These are phyloP conservation scores for Colletotrichum truncatum DNA, from an alignment of 2,329 filamentous ascomycete genomes.

Conservation along the genomic window DNA sequence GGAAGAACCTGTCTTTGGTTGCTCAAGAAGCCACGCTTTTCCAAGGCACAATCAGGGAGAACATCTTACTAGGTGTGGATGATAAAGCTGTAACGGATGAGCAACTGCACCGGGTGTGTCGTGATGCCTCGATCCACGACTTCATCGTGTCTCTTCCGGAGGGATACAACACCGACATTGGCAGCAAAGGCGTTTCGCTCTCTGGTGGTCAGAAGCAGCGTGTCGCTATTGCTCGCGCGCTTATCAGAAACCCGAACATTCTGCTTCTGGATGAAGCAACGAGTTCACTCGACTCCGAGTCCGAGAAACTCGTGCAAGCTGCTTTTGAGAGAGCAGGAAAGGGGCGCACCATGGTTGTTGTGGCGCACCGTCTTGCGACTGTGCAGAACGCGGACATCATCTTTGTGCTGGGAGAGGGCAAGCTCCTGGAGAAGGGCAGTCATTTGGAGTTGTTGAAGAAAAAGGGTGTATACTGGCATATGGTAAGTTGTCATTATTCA, in stretches of 20 bases:
- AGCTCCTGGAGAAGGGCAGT: conserved; percentile 62
- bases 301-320: conserved; percentile 69
- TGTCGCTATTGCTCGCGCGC: conserved; percentile 73
- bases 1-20: conserved; percentile 73
- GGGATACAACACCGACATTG: conserved; percentile 74
- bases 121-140: conserved; percentile 74
- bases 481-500: conserved; percentile 52
- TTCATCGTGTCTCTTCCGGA: conserved; percentile 75
- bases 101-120: conserved; percentile 61
- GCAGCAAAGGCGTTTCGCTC: conserved; percentile 71
- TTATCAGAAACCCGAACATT: conserved; percentile 72
- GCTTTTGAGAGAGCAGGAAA: conserved; percentile 72
- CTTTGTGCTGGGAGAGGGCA: conserved; percentile 77
- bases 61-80: conserved; percentile 72
- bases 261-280: conserved; percentile 80
- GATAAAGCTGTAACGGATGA: conserved; percentile 61
- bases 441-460: conserved; percentile 60
- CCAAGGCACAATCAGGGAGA: conserved; percentile 72
- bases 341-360: conserved; percentile 75
- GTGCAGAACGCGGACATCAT: conserved; percentile 84
- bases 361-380: conserved; percentile 80
- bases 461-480: conserved; percentile 65
- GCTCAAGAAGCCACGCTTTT: conserved; percentile 80
- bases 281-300: conserved; percentile 72
- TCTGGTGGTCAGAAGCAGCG: conserved; percentile 80